Evolutionary conservation across 352 stramenopile genomes (phyloP), one percentile per base, ranked within the genome.

Genomic region (Phytophthora quininea): DNA sequence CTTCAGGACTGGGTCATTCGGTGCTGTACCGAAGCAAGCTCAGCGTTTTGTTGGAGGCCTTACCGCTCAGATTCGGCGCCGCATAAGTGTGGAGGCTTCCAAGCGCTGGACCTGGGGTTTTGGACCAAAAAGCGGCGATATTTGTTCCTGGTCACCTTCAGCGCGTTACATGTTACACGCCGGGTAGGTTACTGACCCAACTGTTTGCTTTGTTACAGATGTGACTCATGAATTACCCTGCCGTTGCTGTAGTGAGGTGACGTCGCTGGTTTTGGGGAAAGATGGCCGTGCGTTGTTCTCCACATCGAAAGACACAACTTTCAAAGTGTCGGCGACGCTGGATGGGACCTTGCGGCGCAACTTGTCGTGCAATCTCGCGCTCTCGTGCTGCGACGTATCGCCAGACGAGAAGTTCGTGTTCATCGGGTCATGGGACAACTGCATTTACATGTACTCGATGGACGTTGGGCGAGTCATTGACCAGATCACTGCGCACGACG

Each of bases 401-500:
- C 67, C 72, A 0, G 88, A 95, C 49, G 89, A 96, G 67, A 94
- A 93, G 58, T 88, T 85, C 49, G 82, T 93, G 19, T 92, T 96
- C 37, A 76, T 96, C 54, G 88, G 87, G 4, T 93, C 86, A 15
- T 90, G 74, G 81, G 89, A 96, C 66, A 89, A 89, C 54, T 89
- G 82, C 48, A 79, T 96, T 37, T 95, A 95, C 74, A 95, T 96
- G 88, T 94, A 93, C 50, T 93, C 86, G 12, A 85, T 95, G 54
- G 89, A 95, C 30, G 82, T 88, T 14, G 89, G 89, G 0, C 86
- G 86, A 11, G 80, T 96, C 1, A 79, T 94, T 35, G 85, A 94
- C 50, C 87, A 95, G 51, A 84, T 92, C 33, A 89, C 79, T 8
- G 89, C 87, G 7, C 88, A 96, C 51, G 86, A 93, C 43, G 86